These are phyloP conservation scores for Anthracocystis walkeri DNA, from an alignment of 1,284 basidiomycete genomes.

Conservation along the genomic window DNA sequence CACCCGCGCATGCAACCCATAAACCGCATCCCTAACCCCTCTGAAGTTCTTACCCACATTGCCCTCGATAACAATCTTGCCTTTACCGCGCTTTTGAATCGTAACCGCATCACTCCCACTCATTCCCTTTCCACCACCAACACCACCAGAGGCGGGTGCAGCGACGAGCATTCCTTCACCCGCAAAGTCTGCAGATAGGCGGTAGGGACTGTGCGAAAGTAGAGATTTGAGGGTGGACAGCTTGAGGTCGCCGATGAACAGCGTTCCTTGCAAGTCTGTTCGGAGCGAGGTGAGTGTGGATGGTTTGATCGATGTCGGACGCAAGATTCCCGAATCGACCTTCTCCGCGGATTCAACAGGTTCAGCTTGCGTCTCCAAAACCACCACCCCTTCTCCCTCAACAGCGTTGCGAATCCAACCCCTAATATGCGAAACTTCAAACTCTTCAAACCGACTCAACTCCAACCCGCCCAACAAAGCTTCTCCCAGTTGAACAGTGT, in stretches of 20 bases:
- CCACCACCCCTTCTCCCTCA: conserved; percentile 31
- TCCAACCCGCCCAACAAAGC: conserved; percentile 81
- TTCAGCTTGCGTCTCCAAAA: no score
- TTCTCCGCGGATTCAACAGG: neutral
- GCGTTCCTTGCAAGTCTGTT: conserved; percentile 39
- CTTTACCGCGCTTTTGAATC: conserved; percentile 56
- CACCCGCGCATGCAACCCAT: conserved; percentile 62
- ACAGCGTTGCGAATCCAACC: conserved; percentile 16
- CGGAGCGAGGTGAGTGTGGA: neutral
- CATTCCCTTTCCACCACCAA: neutral
- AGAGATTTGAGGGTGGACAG: conserved; percentile 61
- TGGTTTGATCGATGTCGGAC: neutral
- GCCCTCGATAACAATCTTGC: conserved; percentile 65
- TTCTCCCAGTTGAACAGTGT: conserved; percentile 92
- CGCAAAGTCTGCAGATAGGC: conserved; percentile 67
- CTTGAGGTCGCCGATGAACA: conserved; percentile 68
- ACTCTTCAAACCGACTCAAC: conserved; percentile 91
- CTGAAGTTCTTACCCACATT: conserved; percentile 55
- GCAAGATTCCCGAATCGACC: neutral
- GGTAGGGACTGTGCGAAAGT: conserved; percentile 30
- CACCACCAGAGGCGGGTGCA: no score
- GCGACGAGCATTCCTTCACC: conserved; percentile 67
- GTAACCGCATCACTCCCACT: conserved; percentile 49
- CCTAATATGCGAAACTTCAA: conserved; percentile 37
- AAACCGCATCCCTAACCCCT: conserved; percentile 58